These are phyloP conservation scores for Suillus discolor DNA, from an alignment of 768 basidiomycete genomes.

Conservation along the genomic window DNA sequence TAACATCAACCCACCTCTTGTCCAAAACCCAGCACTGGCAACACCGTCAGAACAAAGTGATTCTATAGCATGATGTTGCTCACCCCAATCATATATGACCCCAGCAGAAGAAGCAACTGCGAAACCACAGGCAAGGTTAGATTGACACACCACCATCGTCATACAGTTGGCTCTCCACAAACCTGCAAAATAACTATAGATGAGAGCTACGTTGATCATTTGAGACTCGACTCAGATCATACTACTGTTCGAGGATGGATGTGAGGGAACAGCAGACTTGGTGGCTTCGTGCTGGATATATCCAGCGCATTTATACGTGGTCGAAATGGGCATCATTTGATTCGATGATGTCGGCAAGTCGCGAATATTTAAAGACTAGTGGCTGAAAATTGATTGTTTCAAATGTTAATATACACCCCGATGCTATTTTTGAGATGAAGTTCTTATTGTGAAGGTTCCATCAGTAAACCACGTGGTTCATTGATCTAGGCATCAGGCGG, in stretches of 20 bases:
- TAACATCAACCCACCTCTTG: neutral
- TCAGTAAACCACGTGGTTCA: too few relatives aligned
- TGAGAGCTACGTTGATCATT: neutral
- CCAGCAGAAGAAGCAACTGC: neutral
- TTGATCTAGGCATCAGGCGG: too few relatives aligned
- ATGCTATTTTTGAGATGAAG: too few relatives aligned
- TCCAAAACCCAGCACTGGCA: neutral
- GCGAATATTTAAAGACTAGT: too few relatives aligned
- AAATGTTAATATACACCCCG: too few relatives aligned
- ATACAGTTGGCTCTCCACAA: neutral
- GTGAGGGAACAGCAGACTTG: neutral
- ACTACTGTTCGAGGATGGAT: neutral
- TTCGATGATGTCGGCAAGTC: too few relatives aligned
- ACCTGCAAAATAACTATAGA: conserved; percentile 30
- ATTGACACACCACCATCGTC: neutral
- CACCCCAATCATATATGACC: neutral
- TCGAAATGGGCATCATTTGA: too few relatives aligned
- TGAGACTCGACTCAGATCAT: conserved; percentile 33
- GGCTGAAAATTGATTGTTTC: too few relatives aligned
- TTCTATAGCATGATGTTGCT: neutral
- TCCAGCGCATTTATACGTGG: neutral
- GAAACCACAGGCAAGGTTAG: neutral
- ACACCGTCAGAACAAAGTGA: neutral
- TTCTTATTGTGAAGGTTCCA: too few relatives aligned
- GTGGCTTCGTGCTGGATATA: neutral